Base-by-base conservation (phyloP, 768 basidiomycete species). In the Tricholoma sp. region DNA sequence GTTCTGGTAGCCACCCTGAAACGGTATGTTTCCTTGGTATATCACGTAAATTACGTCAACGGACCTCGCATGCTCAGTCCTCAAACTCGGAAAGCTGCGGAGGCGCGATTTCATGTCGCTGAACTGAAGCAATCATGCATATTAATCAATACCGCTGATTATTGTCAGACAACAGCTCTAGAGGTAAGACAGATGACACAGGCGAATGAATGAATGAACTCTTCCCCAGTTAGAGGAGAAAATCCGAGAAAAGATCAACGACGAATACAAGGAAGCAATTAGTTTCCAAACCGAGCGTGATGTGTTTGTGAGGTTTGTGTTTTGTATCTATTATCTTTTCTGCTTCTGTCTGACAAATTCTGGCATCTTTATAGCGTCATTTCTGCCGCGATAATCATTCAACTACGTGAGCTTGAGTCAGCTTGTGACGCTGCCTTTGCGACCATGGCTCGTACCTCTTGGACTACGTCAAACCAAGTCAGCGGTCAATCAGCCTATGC, bases 81-180 rank as follows among this genome's bases (percentile, higher is more conserved):
- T 66, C 76, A 67, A 59, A 71, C 76, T 47, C 84, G 94, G 1
- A 83, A 81, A 63, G 98, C 95, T 1, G 76, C 76, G 18, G 96
- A 99, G 50, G 82, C 83, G 5, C 83, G 89, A n/a, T 81, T 85
- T 31, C 94, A 97, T 67, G 60, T 81, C 7, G 77, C 77, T 3
- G 87, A 94, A 58, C 70, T 98, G 31, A 85, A 83, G 64, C 91
- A 89, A 60, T 85, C 91, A 0, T 94, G 92, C 67, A 75, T 93
- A n/a, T 73, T 96, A 22, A 86, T 99, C 66, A 98, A 99, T 66
- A 99, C 97, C 0, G 96, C 95, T 0, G 95, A 98, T 67, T 99
- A 98, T 68, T 99, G 97, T 66, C 90, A 94, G 61, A 84, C 83
- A 0, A 99, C 96, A 2, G 91, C 95, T 1, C 66, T 84, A 18